A percentile compares a stretch with the other conserved stretches of the same genome.
Evolutionary conservation across 371 early-diverging fungal genomes (phyloP).

Genomic region (Mucor piriformis): DNA sequence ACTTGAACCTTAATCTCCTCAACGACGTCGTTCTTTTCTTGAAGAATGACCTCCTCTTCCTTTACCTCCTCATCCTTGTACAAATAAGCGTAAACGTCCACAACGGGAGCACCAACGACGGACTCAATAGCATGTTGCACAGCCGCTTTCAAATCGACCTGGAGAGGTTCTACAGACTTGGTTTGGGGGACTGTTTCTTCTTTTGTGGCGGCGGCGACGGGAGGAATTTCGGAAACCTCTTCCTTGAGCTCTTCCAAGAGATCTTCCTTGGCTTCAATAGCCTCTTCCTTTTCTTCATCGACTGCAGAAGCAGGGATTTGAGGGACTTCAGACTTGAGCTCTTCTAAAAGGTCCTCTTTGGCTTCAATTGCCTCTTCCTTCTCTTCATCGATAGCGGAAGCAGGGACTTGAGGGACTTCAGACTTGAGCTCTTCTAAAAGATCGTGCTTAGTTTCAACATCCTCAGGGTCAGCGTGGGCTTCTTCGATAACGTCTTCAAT

Average conservation of each 20-base stretch:
- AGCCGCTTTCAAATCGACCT: constrained; percentile 7
- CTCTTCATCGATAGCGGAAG: constrained; percentile 15
- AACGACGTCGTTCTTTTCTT: constrained; percentile 20
- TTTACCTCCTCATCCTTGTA: constrained; percentile 20
- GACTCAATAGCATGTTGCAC: constrained; percentile 35
- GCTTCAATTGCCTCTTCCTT: constrained; percentile 31
- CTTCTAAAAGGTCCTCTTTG: constrained; percentile 17
- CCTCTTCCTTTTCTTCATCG: constrained; percentile 27
- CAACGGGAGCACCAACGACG: constrained; percentile 25
- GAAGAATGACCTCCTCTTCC: constrained; percentile 23
- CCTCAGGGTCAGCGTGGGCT: constrained; percentile 1
- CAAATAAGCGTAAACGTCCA: constrained; percentile 31
- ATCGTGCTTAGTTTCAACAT: constrained; percentile 1
- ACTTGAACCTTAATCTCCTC: constrained; percentile 16
- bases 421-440: constrained; percentile 14
- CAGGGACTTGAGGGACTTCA: constrained; percentile 16
- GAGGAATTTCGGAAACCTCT: constrained; percentile 14
- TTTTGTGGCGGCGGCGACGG: constrained; percentile 1
- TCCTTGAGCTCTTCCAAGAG: constrained; percentile 19
- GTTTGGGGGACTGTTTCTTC: constrained; percentile 18
- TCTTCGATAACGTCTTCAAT: no score
- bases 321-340: constrained; percentile 16
- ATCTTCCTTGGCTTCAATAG: constrained; percentile 25
- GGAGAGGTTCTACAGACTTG: background rate
- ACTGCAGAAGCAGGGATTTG: constrained; percentile 5